These are phyloP conservation scores for Spiraea crenata DNA, from an alignment of 331 rosid genomes.

Conservation along the genomic window DNA sequence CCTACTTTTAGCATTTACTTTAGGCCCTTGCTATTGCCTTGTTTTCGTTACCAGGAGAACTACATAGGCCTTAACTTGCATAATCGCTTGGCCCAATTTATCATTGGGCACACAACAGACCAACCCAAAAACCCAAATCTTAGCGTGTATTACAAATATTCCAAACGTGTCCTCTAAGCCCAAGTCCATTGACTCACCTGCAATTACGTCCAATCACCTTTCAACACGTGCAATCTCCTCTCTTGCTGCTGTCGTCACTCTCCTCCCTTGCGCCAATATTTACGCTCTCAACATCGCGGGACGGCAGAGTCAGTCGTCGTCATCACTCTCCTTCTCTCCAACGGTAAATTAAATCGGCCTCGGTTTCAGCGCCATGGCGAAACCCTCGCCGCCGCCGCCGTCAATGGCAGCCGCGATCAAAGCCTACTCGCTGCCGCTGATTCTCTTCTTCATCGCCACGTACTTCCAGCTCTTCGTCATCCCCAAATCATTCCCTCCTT, in stretches of 20 bases:
- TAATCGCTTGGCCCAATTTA: not conserved
- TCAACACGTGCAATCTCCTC: not conserved
- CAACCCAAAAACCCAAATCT: not conserved
- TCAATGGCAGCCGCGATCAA: conserved; percentile 50
- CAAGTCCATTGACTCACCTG: not conserved
- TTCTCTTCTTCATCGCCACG: conserved; percentile 63
- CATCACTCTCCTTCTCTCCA: not conserved
- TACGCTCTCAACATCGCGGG: not conserved
- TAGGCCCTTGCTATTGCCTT: too few species aligned
- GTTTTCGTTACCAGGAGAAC: too few species aligned
- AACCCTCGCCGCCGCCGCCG: conserved; percentile 29
- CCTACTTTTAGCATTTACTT: too few species aligned
- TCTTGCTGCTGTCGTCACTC: not conserved
- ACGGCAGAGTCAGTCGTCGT: not conserved
- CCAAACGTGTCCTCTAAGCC: not conserved
- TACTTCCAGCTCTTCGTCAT: conserved; percentile 72
- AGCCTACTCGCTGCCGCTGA: conserved; percentile 65
- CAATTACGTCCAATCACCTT: not conserved
- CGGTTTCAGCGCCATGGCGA: conserved; percentile 30
- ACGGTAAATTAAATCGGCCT: not conserved
- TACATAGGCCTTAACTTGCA: not conserved
- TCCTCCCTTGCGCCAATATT: not conserved
- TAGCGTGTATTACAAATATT: conserved; percentile 2
- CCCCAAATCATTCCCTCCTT: conserved; percentile 78
- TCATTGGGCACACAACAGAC: not conserved